Percentiles rank a stretch among this genome's conserved stretches.
phyloP scores from a whole-genome alignment of 192 early-diverging fungal genomes.

The Geosiphon pyriformis region DNA sequence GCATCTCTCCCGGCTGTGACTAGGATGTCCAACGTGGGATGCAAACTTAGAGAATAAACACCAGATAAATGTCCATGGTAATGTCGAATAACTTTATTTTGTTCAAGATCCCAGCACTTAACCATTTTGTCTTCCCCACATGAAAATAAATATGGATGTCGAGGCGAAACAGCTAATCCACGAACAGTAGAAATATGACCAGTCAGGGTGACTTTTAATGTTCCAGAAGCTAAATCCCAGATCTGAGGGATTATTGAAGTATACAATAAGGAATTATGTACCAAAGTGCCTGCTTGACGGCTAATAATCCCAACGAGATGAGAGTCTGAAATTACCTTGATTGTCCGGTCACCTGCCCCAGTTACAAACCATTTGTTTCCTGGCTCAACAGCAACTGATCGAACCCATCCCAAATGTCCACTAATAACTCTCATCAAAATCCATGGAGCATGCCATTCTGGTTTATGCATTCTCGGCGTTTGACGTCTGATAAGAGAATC shows the following conservation, averaged over 20 bases:
- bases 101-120: conserved; percentile 99
- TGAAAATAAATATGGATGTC: conserved; percentile 97
- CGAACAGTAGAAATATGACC: conserved; percentile 95
- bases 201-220: conserved; percentile 89
- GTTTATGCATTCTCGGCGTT: conserved; percentile 49
- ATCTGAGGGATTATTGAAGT: conserved; percentile 49
- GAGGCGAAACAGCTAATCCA: conserved; percentile 85
- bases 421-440: conserved; percentile 96
- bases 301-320: neutral
- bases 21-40: conserved; percentile 91
- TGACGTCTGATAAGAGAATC: conserved; percentile 51
- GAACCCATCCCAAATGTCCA: conserved; percentile 97
- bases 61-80: conserved; percentile 98
- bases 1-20: conserved; percentile 95
- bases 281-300: no score
- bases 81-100: conserved; percentile 98
- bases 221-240: conserved; percentile 98
- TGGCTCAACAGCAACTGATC: conserved; percentile 86
- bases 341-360: conserved; percentile 94
- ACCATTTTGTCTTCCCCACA: conserved; percentile 98
- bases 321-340: conserved; percentile 66
- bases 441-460: conserved; percentile 99
- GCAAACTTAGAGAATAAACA: conserved; percentile 85
- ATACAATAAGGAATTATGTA: neutral
- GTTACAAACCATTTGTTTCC: conserved; percentile 98